Evolutionary conservation across 2,329 filamentous ascomycete species (phyloP), one percentile per base, ranked within the genome.

Genomic region (Talaromyces rugulosus): DNA sequence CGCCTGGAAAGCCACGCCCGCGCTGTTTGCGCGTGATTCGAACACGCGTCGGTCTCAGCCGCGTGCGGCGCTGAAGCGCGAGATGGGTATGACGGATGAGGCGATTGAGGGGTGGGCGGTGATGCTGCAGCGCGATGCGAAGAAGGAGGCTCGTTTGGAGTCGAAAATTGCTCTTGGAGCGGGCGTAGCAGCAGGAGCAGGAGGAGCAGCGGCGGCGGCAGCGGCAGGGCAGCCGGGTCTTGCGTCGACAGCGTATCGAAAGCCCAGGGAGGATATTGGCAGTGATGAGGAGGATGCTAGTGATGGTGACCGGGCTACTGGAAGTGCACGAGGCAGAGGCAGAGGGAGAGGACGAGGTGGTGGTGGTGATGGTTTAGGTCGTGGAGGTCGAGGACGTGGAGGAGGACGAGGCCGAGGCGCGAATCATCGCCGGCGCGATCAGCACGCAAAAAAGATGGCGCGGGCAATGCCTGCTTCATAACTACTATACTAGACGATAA

Each of bases 51-150:
- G 89, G 64, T 82, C 88, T 0, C 81, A 83, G 27, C 78, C 83
- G 1, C 83, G 95, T 44, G 76, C 75, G 6, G 84, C 83, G 36
- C 73, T 99, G 56, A 89, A 88, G 67, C 83, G 84, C 27, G 87
- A 92, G 63, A 96, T 91, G 0, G 89, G 89, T 4, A 91, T 97
- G 91, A 92, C 92, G 0, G 93, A 98, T 68, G 94, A 98, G 75
- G 88, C 89, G 2, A 89, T 99, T 36, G 95, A 98, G 75, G 95
- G 95, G 5, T 99, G 94, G 93, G 91, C 85, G 0, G 79, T 96
- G 56, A 96, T 98, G 91, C 77, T 97, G 7, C 79, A 81, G 12
- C 84, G 93, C 34, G 89, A 94, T 68, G 84, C 90, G 0, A 84
- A 85, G 68, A 84, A 88, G 63, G 80, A 89, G 72, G 84, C 85